Evolutionary conservation across 108 stramenopile genomes (phyloP), one percentile per base, ranked within the genome.

Genomic region (Cyclostephanos invisitatus): DNA sequence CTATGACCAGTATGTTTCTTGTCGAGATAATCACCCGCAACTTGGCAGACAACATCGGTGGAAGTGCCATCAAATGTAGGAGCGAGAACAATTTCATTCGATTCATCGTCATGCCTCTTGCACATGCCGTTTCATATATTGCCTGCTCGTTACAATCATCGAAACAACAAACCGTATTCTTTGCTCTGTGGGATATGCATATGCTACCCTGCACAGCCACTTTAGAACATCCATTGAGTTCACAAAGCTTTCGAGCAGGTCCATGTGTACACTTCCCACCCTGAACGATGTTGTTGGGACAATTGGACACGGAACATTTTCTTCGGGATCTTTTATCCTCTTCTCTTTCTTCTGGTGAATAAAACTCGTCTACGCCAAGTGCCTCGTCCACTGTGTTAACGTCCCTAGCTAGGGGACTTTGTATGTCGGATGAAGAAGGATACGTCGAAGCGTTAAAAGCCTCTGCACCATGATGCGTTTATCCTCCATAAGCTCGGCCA

Each of bases 111-210:
- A 73, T 95, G 93, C 73, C 88, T 90, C 78, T 95, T 95, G 76
- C 93, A 95, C 90, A 91, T 92, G 1, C 93, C 93, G 46, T 60
- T 64, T 53, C n/a, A n/a, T 92, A 71, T 64, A 95, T 95, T n/a
- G 89, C 88, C 68, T 95, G 93, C 75, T 95, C 92, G 12, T 67
- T 59, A 70, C 93, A 95, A 3, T 62, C 79, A 22, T 87, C 87
- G 1, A 81, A 48, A n/a, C 75, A 65, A 65, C 93, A 95, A 42
- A 86, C 74, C 64, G 89, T 90, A 79, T 95, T 95, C 76, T 91
- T 90, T 5, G 93, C 93, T 24, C 93, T 91, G 61, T 95, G 91
- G n/a, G 88, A 80, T 74, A 95, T 95, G 76, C 93, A 95, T 35
- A 83, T 64, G 21, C 93, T 91, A 47, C 91, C 91, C 70, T 95